These are phyloP conservation scores for Wolfiporia cocos DNA, from an alignment of 1,284 basidiomycete species.

Conservation along the genomic window DNA sequence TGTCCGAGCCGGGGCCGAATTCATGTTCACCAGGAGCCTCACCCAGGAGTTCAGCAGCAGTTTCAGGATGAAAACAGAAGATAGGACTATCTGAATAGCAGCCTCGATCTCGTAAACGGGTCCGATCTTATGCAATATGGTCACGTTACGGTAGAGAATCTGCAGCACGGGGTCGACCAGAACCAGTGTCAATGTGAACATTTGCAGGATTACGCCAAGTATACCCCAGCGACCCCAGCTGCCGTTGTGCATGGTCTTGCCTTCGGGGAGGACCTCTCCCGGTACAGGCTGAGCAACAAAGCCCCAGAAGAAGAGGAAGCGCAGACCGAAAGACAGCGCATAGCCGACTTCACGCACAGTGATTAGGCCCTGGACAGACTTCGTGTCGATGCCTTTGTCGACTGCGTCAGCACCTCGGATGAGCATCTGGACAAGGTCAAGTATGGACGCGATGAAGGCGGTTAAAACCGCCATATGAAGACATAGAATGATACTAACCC, in stretches of 20 bases:
- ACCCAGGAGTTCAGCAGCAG: constrained; percentile 51
- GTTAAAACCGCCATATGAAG: constrained; percentile 53
- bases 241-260: constrained; percentile 40
- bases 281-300: constrained; percentile 52
- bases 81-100: constrained; percentile 50
- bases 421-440: constrained; percentile 59
- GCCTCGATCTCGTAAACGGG: constrained; percentile 52
- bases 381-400: constrained; percentile 19
- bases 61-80: constrained; percentile 57
- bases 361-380: constrained; percentile 35
- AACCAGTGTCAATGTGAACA: constrained; percentile 37
- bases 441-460: constrained; percentile 54
- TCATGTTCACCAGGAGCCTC: constrained; percentile 20
- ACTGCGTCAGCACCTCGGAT: constrained; percentile 29
- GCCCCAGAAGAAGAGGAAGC: constrained; percentile 65
- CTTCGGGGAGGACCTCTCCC: constrained; percentile 27
- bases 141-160: constrained; percentile 54
- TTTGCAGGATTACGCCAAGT: constrained; percentile 46
- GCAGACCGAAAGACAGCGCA: constrained; percentile 49
- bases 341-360: constrained; percentile 55
- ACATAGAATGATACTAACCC: constrained; percentile 40
- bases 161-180: constrained; percentile 49
- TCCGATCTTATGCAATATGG: constrained; percentile 35
- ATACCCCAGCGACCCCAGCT: constrained; percentile 61
- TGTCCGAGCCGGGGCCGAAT: constrained; percentile 33